Conservation (phyloP, 805 yeast species). For the Nakazawaea wickerhamii region DNA sequence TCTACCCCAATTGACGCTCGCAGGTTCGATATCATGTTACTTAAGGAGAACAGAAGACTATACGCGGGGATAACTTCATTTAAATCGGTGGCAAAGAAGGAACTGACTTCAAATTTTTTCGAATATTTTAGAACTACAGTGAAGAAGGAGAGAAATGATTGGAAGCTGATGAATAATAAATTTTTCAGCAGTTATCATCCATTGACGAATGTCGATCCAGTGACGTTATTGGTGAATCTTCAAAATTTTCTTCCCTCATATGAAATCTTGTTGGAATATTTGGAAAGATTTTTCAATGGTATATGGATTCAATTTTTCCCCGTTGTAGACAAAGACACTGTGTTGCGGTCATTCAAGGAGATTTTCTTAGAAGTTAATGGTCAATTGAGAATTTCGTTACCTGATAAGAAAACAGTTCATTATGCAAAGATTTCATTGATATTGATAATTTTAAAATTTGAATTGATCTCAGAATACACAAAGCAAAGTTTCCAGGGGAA, state of each 20-base stretch:
- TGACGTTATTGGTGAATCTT: background rate
- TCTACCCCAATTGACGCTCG: background rate
- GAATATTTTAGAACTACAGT: background rate
- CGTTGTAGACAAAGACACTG: constrained; percentile 32
- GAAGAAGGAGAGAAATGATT: constrained; percentile 1
- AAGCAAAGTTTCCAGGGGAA: background rate
- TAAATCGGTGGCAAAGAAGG: background rate
- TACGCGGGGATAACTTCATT: background rate
- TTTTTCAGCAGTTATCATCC: background rate
- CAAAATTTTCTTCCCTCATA: background rate
- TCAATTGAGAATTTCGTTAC: background rate
- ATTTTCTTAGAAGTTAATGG: background rate
- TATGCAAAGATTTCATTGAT: constrained; percentile 3
- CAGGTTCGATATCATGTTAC: background rate
- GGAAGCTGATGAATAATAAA: background rate
- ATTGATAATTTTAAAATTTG: background rate
- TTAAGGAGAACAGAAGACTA: background rate
- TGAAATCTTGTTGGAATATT: background rate
- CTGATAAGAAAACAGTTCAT: background rate
- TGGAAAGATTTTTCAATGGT: background rate
- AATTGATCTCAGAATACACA: background rate
- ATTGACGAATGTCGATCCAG: background rate
- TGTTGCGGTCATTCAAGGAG: background rate
- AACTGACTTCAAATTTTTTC: background rate
- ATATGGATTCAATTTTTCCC: constrained; percentile 29